Base-by-base conservation (phyloP, 352 stramenopile genomes). In the Phytophthora nicotianae region DNA sequence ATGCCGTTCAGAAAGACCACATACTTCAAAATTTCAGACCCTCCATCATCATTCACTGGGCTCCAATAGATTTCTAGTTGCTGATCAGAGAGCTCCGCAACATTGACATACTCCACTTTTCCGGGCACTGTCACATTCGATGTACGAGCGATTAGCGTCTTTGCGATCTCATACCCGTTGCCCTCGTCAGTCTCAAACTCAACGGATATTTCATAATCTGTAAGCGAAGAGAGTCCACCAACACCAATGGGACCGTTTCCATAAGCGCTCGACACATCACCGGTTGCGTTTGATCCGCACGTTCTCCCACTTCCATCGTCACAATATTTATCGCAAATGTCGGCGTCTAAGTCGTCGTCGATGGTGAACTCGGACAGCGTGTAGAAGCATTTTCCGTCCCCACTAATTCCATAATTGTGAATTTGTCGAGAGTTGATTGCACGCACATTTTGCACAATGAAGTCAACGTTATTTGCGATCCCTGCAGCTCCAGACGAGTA, bases 51-150 rank as follows among this genome's bases (percentile, higher is more conserved):
- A 16, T 74, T 38, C 4, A 72, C 58, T 5, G 59, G 45, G 17
- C 50, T 67, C 81, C 81, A 88, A 17, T 86, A 75, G 19, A 88
- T 43, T 47, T 87, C 78, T 11, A 86, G 3, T 16, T 65, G 67
- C 6, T 65, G 45, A 8, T 41, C 65, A 14, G 40, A 62, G 10
- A 20, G 48, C 19, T 81, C 75, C 7, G 80, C 48, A 0, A 84
- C 37, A 14, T n/a, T 56, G 14, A 84, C 42, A 9, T 62, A 51
- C 7, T 58, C 41, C 5, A 84, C 67, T n/a, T 27, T 43, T 5
- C 81, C 75, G 2, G 81, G 81, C 2, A 68, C 23, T 23, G 81
- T 87, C 19, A 54, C 20, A 8, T 40, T 19, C 1, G 59, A 68
- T 0, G 81, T 90, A 14, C 21, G 72, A 23, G 61, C 70, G 45